Percentiles rank a stretch among this genome's conserved stretches.
Evolutionary conservation across 805 yeast genomes (phyloP).

Genomic region (Pichia ethanolica): DNA sequence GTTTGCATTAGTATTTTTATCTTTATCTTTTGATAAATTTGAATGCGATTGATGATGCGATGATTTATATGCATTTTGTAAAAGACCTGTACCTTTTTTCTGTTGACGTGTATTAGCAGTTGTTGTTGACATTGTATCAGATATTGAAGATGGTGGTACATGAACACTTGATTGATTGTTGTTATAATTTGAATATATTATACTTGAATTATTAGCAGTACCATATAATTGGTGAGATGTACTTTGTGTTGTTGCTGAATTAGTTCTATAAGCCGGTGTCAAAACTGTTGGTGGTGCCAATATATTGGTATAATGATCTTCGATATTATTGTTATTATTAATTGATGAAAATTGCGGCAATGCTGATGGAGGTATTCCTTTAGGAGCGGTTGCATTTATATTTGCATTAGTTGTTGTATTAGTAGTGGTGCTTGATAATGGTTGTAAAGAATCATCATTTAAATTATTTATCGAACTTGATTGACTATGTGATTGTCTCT

Average conservation of each 20-base stretch:
- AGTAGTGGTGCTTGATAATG: background rate
- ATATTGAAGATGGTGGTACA: background rate
- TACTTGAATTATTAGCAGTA: background rate
- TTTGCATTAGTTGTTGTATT: background rate
- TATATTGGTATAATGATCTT: background rate
- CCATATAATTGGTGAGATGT: background rate
- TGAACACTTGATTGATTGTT: background rate
- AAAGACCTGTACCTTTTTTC: constrained; percentile 3
- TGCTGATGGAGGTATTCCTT: background rate
- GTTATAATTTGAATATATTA: background rate
- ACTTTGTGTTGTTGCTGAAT: background rate
- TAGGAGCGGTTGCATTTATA: background rate
- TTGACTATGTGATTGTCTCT: constrained; percentile 2
- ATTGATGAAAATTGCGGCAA: constrained; percentile 3
- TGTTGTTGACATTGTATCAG: background rate
- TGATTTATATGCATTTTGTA: constrained; percentile 3
- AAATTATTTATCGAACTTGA: background rate
- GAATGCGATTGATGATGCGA: constrained; percentile 2
- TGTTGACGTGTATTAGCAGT: background rate
- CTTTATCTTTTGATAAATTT: background rate
- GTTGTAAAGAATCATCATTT: background rate
- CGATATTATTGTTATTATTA: background rate
- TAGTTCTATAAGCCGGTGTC: constrained; percentile 2
- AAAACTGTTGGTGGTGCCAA: constrained; percentile 10
- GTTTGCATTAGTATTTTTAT: background rate